Evolutionary conservation across 1,284 basidiomycete species (phyloP).

Genomic region (Ceratobasidium sp.): DNA sequence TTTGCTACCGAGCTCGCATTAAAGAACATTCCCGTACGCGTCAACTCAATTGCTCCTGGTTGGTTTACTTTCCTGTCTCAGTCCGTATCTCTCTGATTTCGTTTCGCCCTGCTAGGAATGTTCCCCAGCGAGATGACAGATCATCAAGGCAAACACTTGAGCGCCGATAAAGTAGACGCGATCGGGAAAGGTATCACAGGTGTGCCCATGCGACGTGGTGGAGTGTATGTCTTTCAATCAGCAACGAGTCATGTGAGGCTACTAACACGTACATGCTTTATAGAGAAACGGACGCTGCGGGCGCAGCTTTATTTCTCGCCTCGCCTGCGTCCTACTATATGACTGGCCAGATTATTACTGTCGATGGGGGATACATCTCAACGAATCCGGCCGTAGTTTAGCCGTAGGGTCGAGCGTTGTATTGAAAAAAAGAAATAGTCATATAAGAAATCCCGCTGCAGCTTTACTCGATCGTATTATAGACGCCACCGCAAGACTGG

Average conservation of each 20-base stretch:
- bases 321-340: slow-evolving; percentile 78
- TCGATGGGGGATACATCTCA: slow-evolving; percentile 79
- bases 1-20: slow-evolving; percentile 15
- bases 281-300: slow-evolving; percentile 78
- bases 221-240: slow-evolving; percentile 18
- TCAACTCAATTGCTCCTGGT: slow-evolving; percentile 12
- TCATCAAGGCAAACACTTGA: slow-evolving; percentile 49
- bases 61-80: neutral
- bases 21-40: slow-evolving; percentile 22
- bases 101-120: slow-evolving; percentile 72
- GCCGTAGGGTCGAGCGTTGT: too few species aligned
- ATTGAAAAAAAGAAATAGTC: too few species aligned
- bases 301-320: slow-evolving; percentile 77
- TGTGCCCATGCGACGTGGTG: slow-evolving; percentile 23
- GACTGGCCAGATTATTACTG: slow-evolving; percentile 78
- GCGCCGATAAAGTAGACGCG: neutral
- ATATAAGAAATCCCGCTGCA: too few species aligned
- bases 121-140: slow-evolving; percentile 76
- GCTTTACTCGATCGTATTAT: too few species aligned
- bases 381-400: slow-evolving; percentile 69
- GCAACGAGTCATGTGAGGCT: neutral
- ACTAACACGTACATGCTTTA: neutral
- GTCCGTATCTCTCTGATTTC: slow-evolving; percentile 57
- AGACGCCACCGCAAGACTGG: too few species aligned
- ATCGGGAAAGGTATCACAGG: slow-evolving; percentile 31